Base-by-base conservation (phyloP, 805 yeast species). In the Barnettozyma salicaria region DNA sequence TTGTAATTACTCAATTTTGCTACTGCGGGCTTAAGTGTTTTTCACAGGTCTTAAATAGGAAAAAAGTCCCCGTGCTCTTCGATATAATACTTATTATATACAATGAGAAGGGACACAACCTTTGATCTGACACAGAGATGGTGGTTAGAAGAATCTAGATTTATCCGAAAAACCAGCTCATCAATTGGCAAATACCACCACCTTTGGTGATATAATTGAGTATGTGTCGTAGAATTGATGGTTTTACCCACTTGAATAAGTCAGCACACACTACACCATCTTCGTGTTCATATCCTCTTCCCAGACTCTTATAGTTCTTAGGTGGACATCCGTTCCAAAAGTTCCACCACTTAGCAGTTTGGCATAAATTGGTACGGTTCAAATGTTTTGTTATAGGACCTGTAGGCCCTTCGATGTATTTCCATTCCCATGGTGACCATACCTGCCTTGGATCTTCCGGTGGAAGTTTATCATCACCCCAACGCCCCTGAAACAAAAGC, bases 261-360 rank as follows among this genome's bases (percentile, higher is more conserved):
- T 74, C 70, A 3, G 94, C 95, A 58, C 96, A 88, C 44, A 80
- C 73, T 37, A 69, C 71, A 45, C 81, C 83, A 3, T 88, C 90
- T 56, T 88, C 95, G 43, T 80, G 74, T 54, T 90, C 97, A 8
- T 86, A 73, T 3, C 97, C 97, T 47, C 81, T 75, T 0, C 97
- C 97, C 67, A 81, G 74, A 44, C 82, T 78, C 36, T 81, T 74
- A 49, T 77, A 76, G 37, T 74, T 68, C 39, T 96, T 67, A 6
- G 89, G 76, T 9, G 82, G 82, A 61, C 98, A 90, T 2, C 87
- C 80, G 39, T 75, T 70, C 76, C 86, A 73, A 48, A 86, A 69
- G 54, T 90, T 89, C 92, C 95, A 90, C 96, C 96, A 87, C 56
- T 86, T 88, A 43, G 76, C 68, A 24, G 89, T 63, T 55, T 88